Base-by-base conservation (phyloP, 1,139 yeast species). In the Pichia sp. region DNA sequence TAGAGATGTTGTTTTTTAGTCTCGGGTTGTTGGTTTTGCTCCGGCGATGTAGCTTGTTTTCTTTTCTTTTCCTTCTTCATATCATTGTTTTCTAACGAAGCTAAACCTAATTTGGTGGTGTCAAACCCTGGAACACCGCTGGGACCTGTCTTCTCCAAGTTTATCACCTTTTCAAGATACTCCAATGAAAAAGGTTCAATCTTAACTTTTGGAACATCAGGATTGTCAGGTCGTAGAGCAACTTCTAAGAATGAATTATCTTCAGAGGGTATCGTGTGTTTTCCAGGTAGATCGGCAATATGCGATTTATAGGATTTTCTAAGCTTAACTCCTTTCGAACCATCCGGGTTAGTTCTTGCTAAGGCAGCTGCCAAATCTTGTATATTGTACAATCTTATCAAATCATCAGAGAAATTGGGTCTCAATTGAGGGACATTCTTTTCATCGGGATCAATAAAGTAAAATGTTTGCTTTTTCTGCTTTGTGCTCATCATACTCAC, bases 231-330 rank as follows among this genome's bases (percentile, higher is more conserved):
- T 37, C 80, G 72, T 60, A 74, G 77, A 43, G 74, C 63, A 21
- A 74, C 65, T 3, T 72, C 67, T 15, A 78, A 66, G 44, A 84
- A 66, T 42, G 78, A 61, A 40, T 82, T 72, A 28, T 59, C 43
- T 25, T 69, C 70, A 3, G 34, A 31, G 14, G 85, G 81, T 34
- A 80, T 76, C 37, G 68, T 71, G 52, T 81, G 85, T 55, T 79
- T 80, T 1, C 96, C 96, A 0, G 96, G 84, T 28, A 91, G 66
- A 53, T 89, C 96, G 28, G 73, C 71, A 15, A 91, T 83, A 57
- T 89, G 97, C 51, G 88, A 88, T 61, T 89, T 91, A 64, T 89
- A 91, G 0, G 96, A 85, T 62, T 91, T 91, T 53, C 98, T 72
- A 42, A 91, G 71, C 63, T 91, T 91, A 31, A 86, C 88, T 38